Conservation (phyloP, 192 early-diverging fungal species). For the Backusella luteola region DNA sequence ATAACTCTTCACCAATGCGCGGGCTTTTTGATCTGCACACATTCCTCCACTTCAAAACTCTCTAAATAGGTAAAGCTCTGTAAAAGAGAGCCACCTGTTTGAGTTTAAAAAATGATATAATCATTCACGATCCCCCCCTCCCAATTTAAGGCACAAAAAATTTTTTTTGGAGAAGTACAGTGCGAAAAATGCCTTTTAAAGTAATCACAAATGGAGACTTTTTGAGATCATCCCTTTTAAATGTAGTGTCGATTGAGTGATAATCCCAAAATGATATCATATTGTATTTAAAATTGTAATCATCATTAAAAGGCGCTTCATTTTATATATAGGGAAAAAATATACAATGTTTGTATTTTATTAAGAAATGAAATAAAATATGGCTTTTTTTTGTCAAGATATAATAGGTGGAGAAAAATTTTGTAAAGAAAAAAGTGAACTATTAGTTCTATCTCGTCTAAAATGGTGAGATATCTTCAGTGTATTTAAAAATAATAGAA, state of each 20-base stretch:
- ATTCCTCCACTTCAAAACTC: background rate
- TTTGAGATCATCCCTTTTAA: slow-evolving; percentile 4
- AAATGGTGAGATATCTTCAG: background rate
- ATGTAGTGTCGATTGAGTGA: background rate
- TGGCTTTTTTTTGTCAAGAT: background rate
- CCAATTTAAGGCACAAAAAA: background rate
- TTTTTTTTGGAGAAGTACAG: background rate
- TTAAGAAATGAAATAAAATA: background rate
- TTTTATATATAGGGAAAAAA: background rate
- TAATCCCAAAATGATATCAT: slow-evolving; percentile 2
- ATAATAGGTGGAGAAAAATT: background rate
- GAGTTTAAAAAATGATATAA: background rate
- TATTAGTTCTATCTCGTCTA: background rate
- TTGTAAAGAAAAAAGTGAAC: background rate
- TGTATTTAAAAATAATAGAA: background rate
- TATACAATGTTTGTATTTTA: slow-evolving; percentile 1
- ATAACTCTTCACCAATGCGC: too few species aligned
- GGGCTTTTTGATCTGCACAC: background rate
- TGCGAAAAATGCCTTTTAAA: background rate
- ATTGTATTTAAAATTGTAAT: background rate
- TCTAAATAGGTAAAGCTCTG: background rate
- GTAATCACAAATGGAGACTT: slow-evolving; percentile 1
- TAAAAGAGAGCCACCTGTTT: background rate
- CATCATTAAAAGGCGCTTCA: background rate
- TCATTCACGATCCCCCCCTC: background rate